Evolutionary conservation across 257 asterid species (phyloP).

Genomic region (Gardenia jasminoides): DNA sequence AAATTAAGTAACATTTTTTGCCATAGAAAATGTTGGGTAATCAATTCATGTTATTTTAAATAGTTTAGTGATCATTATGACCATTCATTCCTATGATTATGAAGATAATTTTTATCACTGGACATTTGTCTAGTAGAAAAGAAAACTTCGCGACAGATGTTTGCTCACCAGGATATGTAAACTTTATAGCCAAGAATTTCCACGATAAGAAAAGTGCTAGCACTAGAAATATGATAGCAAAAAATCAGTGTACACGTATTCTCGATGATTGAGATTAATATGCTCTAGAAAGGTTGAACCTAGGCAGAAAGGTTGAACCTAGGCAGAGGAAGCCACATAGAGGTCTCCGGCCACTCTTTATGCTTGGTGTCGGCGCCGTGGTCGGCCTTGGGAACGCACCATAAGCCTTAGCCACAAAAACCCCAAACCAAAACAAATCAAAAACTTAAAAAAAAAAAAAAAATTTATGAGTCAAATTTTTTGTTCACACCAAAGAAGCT

Average conservation of each 20-base stretch:
- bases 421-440: neutral
- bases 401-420: neutral
- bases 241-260: neutral
- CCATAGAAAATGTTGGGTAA: no score
- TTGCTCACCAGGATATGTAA: neutral
- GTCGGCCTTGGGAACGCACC: neutral
- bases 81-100: no score
- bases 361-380: neutral
- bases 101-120: no score
- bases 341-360: neutral
- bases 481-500: neutral
- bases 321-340: neutral
- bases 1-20: no score
- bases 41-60: no score
- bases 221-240: neutral
- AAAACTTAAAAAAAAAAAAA: no score
- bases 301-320: neutral
- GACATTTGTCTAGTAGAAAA: no score
- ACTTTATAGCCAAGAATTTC: neutral
- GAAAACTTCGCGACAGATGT: no score
- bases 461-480: neutral
- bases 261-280: neutral
- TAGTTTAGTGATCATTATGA: no score
- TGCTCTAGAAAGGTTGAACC: neutral
- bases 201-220: no score